Base-by-base conservation (phyloP, 2,329 filamentous ascomycete genomes). In the Alternaria metachromatica region DNA sequence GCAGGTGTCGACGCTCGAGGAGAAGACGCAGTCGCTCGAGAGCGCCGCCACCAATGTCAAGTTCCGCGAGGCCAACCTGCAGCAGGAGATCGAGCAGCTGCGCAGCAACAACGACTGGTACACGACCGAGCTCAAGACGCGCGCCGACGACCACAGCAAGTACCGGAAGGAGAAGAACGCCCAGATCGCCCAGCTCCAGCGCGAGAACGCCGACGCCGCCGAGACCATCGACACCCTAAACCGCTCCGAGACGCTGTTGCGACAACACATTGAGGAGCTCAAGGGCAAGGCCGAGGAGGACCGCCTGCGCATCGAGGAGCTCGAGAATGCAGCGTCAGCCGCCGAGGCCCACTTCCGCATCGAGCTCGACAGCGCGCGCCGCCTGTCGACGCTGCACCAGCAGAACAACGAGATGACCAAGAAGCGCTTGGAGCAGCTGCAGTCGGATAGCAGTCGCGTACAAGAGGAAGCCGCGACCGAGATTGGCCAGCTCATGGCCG, bases 81-180 rank as follows among this genome's bases (percentile, higher is more conserved):
- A 96, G 79, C 94, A 97, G 79, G 94, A 98, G 79, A 86, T 98
- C 37, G 93, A 97, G 45, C 85, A 96, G 60, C 89, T 95, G 18
- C 94, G 93, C 78, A 92, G 91, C 74, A 97, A 94, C 82, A 92
- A 93, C 68, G 95, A 98, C 72, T 99, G 94, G 92, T 91, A 96
- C 60, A 93, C 97, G 76, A 89, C 87, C 45, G 96, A 99, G 80
- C 87, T 98, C 21, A 95, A 97, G 83, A 94, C 92, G 0, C 97
- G 97, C 82, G 90, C 88, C 65, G 88, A 90, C 9, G 96, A 99
- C 77, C 89, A 93, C 51, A 87, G 95, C 69, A 97, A 94, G 76
- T 95, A 92, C 80, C 89, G 96, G 67, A 98, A 97, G 77, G 96
- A 99, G 78, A 98, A 97, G 85, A 92, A 92, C 66, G 90, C 93